Conservation (phyloP, 768 basidiomycete genomes). For the Bullera alba region DNA sequence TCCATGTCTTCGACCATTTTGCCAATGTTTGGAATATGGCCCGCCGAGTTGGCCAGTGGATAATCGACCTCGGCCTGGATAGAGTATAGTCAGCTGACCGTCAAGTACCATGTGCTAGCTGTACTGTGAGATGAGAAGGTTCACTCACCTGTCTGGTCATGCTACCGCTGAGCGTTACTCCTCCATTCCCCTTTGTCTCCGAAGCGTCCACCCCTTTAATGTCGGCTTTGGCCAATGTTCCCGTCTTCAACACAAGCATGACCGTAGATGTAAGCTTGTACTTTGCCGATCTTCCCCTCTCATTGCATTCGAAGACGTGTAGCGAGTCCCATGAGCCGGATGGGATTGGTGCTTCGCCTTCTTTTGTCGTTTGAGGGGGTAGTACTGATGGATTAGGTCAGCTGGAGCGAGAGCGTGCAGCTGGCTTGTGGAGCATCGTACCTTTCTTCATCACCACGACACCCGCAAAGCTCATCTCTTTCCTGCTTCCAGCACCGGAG, state of each 20-base stretch:
- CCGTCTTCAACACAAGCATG: slow-evolving; percentile 80
- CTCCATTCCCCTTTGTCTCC: slow-evolving; percentile 58
- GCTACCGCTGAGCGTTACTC: slow-evolving; percentile 81
- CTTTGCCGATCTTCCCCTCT: slow-evolving; percentile 83
- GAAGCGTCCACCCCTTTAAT: slow-evolving; percentile 48
- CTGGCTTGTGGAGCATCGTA: slow-evolving; percentile 38
- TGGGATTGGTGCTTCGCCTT: slow-evolving; percentile 19
- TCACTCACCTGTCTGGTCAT: slow-evolving; percentile 86
- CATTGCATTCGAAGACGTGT: slow-evolving; percentile 92
- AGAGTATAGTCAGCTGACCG: slow-evolving; percentile 6
- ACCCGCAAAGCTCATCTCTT: slow-evolving; percentile 70
- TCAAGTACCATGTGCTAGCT: too few relatives aligned
- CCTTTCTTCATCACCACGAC: slow-evolving; percentile 94
- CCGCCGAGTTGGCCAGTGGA: slow-evolving; percentile 67
- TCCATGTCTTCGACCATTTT: slow-evolving; percentile 98
- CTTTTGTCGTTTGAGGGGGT: slow-evolving; percentile 7
- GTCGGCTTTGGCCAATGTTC: slow-evolving; percentile 20
- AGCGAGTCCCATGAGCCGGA: slow-evolving; percentile 96
- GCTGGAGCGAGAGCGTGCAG: too few relatives aligned
- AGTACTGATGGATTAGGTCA: slow-evolving; percentile 7
- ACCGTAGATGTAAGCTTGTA: slow-evolving; percentile 97
- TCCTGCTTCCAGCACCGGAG: slow-evolving; percentile 4
- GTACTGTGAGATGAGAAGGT: not conserved
- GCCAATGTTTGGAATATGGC: slow-evolving; percentile 90
- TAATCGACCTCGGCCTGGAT: slow-evolving; percentile 76